Conservation (phyloP, 805 yeast genomes). For the Myxozyma neotropica region DNA sequence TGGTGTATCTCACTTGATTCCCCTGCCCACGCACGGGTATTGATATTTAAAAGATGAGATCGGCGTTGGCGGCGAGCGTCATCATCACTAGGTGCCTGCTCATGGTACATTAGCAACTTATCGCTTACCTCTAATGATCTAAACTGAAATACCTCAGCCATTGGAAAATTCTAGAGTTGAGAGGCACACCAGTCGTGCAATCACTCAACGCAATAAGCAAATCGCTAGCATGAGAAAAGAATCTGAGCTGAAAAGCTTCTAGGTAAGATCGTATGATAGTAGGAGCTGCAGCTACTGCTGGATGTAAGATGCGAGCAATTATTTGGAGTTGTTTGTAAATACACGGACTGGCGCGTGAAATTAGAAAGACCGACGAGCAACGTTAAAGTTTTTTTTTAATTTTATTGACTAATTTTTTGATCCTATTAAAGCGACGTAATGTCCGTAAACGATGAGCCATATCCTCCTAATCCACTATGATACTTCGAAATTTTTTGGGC, state of each 20-base stretch:
- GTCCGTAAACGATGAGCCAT: no score
- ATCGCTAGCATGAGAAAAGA: neutral
- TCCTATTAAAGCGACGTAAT: no score
- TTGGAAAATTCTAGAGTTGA: neutral
- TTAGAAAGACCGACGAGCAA: no score
- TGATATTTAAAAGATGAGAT: constrained; percentile 46
- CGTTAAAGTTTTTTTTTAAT: no score
- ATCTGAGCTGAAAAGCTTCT: neutral
- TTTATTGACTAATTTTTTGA: no score
- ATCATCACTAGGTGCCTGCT: constrained; percentile 7
- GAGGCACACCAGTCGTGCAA: neutral
- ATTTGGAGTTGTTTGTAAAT: no score
- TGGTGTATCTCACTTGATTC: constrained; percentile 41
- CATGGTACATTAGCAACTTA: no score
- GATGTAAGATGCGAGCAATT: neutral
- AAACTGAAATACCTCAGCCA: constrained; percentile 6
- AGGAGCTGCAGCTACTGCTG: neutral
- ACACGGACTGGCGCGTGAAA: neutral
- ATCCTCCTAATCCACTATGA: no score
- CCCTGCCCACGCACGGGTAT: constrained; percentile 59
- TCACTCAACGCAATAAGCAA: neutral
- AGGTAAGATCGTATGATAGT: neutral
- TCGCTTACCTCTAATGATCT: neutral
- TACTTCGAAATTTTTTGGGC: no score
- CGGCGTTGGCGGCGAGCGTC: constrained; percentile 32